These are phyloP conservation scores for Tilletiaria anomala DNA, from an alignment of 1,284 basidiomycete genomes.

Conservation along the genomic window DNA sequence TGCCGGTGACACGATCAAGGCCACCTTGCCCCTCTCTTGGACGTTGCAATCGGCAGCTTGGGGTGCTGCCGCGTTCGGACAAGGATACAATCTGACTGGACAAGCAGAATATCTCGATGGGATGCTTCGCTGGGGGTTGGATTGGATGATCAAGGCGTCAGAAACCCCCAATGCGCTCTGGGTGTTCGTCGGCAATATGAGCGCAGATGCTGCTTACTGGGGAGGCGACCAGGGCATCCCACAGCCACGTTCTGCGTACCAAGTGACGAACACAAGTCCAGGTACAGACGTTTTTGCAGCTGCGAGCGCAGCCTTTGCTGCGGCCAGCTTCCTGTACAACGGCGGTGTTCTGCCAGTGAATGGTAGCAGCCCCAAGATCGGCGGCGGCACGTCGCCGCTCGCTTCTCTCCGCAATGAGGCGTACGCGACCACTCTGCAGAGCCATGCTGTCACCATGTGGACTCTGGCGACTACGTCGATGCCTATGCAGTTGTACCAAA, in stretches of 20 bases:
- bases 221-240: slow-evolving; percentile 72
- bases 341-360: slow-evolving; percentile 43
- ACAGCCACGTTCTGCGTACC: slow-evolving; percentile 55
- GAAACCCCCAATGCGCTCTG: slow-evolving; percentile 58
- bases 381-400: slow-evolving; percentile 16
- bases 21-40: slow-evolving; percentile 48
- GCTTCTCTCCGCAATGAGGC: slow-evolving; percentile 58
- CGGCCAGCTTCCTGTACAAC: slow-evolving; percentile 66
- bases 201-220: slow-evolving; percentile 64
- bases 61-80: slow-evolving; percentile 68
- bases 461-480: slow-evolving; percentile 50
- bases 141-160: slow-evolving; percentile 84
- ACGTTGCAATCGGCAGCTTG: slow-evolving; percentile 69
- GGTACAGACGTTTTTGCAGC: slow-evolving; percentile 78
- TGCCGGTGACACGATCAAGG: slow-evolving; percentile 70
- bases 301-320: slow-evolving; percentile 67
- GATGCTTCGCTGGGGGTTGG: slow-evolving; percentile 59
- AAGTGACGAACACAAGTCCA: slow-evolving; percentile 59
- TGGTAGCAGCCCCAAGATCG: slow-evolving; percentile 1
- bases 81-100: slow-evolving; percentile 64
- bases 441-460: slow-evolving; percentile 62
- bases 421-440: slow-evolving; percentile 56
- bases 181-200: slow-evolving; percentile 59
- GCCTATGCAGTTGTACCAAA: slow-evolving; percentile 44
- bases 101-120: slow-evolving; percentile 78